Evolutionary conservation across 352 stramenopile genomes (phyloP), one percentile per base, ranked within the genome.

Genomic region (Detonula confervacea): DNA sequence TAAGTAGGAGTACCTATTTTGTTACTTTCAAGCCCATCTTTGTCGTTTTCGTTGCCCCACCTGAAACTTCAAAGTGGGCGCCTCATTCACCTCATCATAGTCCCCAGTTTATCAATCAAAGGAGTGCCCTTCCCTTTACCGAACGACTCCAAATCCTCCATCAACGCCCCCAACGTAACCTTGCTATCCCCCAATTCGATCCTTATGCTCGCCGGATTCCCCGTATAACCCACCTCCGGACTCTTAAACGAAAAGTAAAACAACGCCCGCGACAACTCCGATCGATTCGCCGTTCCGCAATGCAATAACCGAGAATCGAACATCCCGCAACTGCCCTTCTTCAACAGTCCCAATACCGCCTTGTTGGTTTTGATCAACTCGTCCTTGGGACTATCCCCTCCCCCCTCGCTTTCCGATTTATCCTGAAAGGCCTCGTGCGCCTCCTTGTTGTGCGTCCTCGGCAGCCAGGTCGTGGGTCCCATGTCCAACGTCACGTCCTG

Each of bases 181-280:
- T 86, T 72, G 12, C 49, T 73, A 33, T 1, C 24, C 14, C 20
- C 55, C 30, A 89, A 55, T 57, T 87, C 79, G 30, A 47, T 42
- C 8, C 88, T 71, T 70, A 93, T 92, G 54, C 84, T 91, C 29
- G 63, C 79, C 52, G 83, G 85, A 81, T 93, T 92, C 11, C 88
- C 86, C 6, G 84, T 57, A 71, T 90, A 86, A 1, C 77, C 74
- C 37, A 93, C 69, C 2, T 82, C 70, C 6, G 77, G 80, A 78
- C 88, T 86, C 69, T 91, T 90, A 49, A 91, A 92, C 2, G 77
- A 90, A 54, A 91, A 89, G 60, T 94, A 94, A 73, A 94, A 93
- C 18, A 94, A 56, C 0, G 85, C 85, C 27, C 89, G 56, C 29
- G 63, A 81, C 25, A 37, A 66, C 25, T 80, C 62, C 24, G 77